A percentile compares a stretch with the other conserved stretches of the same genome.
Conservation (phyloP, 1,284 basidiomycete genomes). For the Blastosporella zonata region DNA sequence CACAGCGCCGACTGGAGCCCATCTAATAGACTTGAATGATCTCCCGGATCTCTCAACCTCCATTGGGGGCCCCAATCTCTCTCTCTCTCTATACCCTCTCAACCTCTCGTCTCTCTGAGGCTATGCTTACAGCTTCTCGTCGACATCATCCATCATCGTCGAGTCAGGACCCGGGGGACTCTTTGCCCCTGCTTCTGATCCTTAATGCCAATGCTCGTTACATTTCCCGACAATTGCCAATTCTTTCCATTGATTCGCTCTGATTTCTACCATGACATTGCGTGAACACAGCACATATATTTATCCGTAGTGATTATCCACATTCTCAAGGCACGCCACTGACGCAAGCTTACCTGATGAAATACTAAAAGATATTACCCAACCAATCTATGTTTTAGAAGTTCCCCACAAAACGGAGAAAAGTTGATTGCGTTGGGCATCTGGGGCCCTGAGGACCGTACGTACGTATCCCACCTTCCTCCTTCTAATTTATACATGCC, state of each 20-base stretch:
- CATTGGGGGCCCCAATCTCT: background rate
- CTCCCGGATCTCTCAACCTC: slow-evolving; percentile 3
- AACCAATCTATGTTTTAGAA: background rate
- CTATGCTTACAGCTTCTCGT: slow-evolving; percentile 2
- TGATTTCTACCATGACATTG: background rate
- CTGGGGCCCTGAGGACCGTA: no score
- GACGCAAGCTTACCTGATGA: background rate
- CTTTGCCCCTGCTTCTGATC: background rate
- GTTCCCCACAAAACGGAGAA: background rate
- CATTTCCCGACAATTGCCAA: background rate
- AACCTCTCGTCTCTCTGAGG: background rate
- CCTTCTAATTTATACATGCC: no score
- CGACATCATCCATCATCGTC: slow-evolving; percentile 6
- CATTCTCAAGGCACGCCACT: background rate
- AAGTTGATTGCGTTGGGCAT: background rate
- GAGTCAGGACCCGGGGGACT: slow-evolving; percentile 11
- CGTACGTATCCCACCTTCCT: no score
- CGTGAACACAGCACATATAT: background rate
- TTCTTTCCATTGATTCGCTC: background rate
- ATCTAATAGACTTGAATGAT: background rate
- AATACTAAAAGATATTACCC: background rate
- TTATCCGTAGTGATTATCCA: background rate
- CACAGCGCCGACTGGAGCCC: background rate
- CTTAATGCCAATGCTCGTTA: background rate
- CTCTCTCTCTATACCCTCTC: background rate